A percentile compares a stretch with the other conserved stretches of the same genome.
Conservation (phyloP, 1,284 basidiomycete genomes). For the Tilletiaria anomala region DNA sequence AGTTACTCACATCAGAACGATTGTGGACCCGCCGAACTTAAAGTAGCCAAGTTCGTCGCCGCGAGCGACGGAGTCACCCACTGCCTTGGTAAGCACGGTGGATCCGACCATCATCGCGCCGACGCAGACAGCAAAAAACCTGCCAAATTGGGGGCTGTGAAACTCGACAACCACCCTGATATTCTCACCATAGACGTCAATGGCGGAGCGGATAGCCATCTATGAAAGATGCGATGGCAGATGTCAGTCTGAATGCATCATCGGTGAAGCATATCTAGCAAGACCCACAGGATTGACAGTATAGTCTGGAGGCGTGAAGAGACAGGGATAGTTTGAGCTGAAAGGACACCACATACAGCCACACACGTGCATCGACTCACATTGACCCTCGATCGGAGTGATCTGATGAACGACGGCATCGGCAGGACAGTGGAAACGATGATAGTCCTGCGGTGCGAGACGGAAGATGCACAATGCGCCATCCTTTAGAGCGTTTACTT, state of each 20-base stretch:
- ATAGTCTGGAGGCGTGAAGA: slow-evolving; percentile 38
- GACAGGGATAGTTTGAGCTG: slow-evolving; percentile 44
- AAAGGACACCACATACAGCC: no score
- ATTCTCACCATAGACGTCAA: slow-evolving; percentile 94
- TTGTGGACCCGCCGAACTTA: slow-evolving; percentile 36
- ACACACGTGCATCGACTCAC: no score
- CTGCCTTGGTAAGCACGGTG: slow-evolving; percentile 55
- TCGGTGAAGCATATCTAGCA: neutral
- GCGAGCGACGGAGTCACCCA: slow-evolving; percentile 63
- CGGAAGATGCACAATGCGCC: slow-evolving; percentile 58
- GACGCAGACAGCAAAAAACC: slow-evolving; percentile 20
- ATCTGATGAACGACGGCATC: slow-evolving; percentile 53
- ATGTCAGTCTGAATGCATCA: neutral
- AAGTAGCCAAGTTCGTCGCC: slow-evolving; percentile 68
- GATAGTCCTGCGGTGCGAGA: slow-evolving; percentile 72
- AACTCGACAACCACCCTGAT: slow-evolving; percentile 44
- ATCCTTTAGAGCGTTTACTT: slow-evolving; percentile 56
- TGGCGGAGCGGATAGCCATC: slow-evolving; percentile 58
- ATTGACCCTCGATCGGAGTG: slow-evolving; percentile 41
- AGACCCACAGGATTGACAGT: slow-evolving; percentile 4
- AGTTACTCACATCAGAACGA: no score
- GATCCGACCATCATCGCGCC: slow-evolving; percentile 47
- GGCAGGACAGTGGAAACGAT: slow-evolving; percentile 86
- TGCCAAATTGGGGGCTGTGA: slow-evolving; percentile 28
- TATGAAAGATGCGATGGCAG: neutral